Evolutionary conservation across 495 filamentous ascomycete genomes (phyloP), one percentile per base, ranked within the genome.

Genomic region (Trichocladium uniseriatum): DNA sequence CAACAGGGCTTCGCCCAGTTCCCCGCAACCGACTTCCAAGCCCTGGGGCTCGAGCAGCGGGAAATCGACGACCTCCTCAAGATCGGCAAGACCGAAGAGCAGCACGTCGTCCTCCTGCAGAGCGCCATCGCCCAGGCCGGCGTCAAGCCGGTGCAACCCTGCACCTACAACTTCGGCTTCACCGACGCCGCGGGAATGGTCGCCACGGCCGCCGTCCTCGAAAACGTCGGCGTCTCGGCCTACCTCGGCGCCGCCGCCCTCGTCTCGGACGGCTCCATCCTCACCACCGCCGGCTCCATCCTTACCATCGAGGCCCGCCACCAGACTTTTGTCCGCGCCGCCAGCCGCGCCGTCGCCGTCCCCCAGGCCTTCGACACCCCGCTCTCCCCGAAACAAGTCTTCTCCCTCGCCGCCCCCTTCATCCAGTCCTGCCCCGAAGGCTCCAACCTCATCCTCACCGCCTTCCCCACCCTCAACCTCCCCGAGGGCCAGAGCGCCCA

Each of bases 371-470:
- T 82, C 54, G 80, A 82, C 63, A 73, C 72, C 5, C 67, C 80
- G 10, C 70, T 83, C 9, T 70, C 73, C 41, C 71, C 76, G 51
- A 70, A 73, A 50, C 71, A 73, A 39, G 70, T 83, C 58, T 82
- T 82, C 64, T 80, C 79, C 13, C 69, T 83, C 42, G 80, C 79
- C 46, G 74, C 78, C n/a, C 69, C 72, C 28, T 83, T 83, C 70
- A 82, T 83, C 65, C 48, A 55, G 39, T 72, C 69, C 35, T 83
- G 80, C 69, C 79, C 79, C 7, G 61, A 61, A 14, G 79, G 75
- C 43, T 72, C 69, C 56, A 74, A 76, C 59, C 68, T 83, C n/a
- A 68, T 71, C 52, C 63, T 83, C 29, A 69, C 61, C 6, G 65
- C 78, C 15, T 80, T 81, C 74, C 77, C 79, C 3, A 62, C 74